Percentiles rank a stretch among this genome's conserved stretches.
Conservation (phyloP, 2,329 filamentous ascomycete species). For the Cladophialophora yegresii region DNA sequence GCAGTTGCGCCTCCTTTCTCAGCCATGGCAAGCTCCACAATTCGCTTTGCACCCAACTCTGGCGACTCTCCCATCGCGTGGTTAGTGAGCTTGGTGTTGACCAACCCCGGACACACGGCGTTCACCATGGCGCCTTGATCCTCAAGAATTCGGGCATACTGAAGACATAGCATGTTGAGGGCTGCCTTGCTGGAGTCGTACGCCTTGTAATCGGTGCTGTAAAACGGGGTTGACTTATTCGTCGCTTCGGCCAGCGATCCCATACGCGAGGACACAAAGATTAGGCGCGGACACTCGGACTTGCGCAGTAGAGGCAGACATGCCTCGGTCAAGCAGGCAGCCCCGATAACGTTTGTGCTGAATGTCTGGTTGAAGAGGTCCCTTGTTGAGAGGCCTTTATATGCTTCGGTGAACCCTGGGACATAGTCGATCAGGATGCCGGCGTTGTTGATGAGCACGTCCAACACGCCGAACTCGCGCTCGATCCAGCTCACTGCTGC, state of each 20-base stretch:
- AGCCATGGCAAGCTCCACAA: conserved; percentile 21
- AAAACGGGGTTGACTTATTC: conserved; percentile 39
- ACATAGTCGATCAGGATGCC: conserved; percentile 64
- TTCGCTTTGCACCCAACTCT: conserved; percentile 22
- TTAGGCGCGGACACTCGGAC: conserved; percentile 41
- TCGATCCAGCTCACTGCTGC: conserved; percentile 21
- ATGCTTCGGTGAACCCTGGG: conserved; percentile 19
- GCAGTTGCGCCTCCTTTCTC: conserved; percentile 17
- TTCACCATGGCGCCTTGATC: conserved; percentile 21
- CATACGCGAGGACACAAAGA: conserved; percentile 46
- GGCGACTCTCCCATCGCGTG: conserved; percentile 12
- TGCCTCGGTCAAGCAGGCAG: conserved; percentile 45
- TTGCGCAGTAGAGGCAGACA: conserved; percentile 46
- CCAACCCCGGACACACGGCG: conserved; percentile 23
- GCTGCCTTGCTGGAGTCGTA: conserved; percentile 51
- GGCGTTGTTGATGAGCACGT: conserved; percentile 37
- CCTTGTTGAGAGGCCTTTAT: conserved; percentile 38
- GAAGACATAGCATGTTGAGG: conserved; percentile 44
- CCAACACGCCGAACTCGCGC: conserved; percentile 17
- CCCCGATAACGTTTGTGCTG: conserved; percentile 47
- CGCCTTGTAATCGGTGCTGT: conserved; percentile 39
- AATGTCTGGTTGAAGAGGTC: conserved; percentile 46
- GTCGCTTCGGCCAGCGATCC: conserved; percentile 40
- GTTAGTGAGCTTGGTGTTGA: conserved; percentile 11
- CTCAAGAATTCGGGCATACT: conserved; percentile 21